Conservation (phyloP, 148 eudicot genomes). For the Cornus kousa region DNA sequence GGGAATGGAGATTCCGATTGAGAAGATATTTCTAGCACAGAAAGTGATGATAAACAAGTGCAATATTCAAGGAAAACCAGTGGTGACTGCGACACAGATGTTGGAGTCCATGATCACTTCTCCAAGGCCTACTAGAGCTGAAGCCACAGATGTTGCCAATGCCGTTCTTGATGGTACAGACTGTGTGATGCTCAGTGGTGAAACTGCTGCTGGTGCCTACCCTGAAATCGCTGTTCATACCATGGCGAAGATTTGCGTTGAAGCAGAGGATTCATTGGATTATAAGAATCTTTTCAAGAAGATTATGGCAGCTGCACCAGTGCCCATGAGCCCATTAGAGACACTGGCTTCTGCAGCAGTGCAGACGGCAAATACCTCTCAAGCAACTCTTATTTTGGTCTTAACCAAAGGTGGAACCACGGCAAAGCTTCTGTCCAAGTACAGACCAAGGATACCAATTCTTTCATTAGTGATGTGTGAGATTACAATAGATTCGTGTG, state of each 20-base stretch:
- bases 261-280: conserved; percentile 16
- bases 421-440: conserved; percentile 21
- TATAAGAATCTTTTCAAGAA: conserved; percentile 9
- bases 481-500: background rate
- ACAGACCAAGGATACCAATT: conserved; percentile 22
- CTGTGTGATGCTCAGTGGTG: conserved; percentile 26
- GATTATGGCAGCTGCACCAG: conserved; percentile 5
- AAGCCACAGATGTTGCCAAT: conserved; percentile 25
- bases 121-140: conserved; percentile 24
- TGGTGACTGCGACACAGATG: conserved; percentile 27
- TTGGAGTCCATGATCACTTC: conserved; percentile 22
- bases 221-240: conserved; percentile 22
- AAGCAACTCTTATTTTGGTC: conserved; percentile 17
- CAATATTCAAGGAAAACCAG: conserved; percentile 22
- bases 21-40: conserved; percentile 25
- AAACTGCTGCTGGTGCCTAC: conserved; percentile 25
- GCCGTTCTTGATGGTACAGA: conserved; percentile 26
- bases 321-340: conserved; percentile 21
- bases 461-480: conserved; percentile 19
- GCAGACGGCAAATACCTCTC: conserved; percentile 11
- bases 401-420: conserved; percentile 21
- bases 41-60: conserved; percentile 22
- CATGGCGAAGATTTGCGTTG: conserved; percentile 22
- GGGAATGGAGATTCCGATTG: conserved; percentile 26
- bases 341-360: conserved; percentile 14